A percentile compares a stretch with the other conserved stretches of the same genome.
phyloP scores from a whole-genome alignment of 2,329 filamentous ascomycete genomes.

The Trichoderma endophyticum region DNA sequence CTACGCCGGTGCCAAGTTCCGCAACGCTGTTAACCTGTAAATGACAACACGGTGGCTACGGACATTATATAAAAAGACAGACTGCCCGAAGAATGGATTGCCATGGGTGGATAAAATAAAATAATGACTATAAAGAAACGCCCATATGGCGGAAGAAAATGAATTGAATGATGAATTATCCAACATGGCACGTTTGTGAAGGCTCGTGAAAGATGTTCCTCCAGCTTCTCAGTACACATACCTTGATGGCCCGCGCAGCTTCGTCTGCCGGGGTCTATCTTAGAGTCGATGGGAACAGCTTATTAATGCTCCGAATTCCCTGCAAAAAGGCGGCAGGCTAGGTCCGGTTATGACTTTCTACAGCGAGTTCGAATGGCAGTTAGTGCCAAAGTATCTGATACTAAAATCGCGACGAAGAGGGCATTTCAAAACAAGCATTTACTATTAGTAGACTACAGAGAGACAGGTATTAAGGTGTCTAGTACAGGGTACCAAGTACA shows the following conservation, averaged over 20 bases:
- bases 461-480: neutral
- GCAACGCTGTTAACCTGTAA: constrained; percentile 85
- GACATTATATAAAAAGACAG: neutral
- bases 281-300: neutral
- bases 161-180: constrained; percentile 5
- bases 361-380: neutral
- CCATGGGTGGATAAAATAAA: constrained; percentile 1
- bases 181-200: neutral
- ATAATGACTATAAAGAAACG: constrained; percentile 12
- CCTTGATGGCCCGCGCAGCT: neutral
- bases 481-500: neutral
- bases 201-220: neutral
- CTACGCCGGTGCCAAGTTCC: constrained; percentile 91
- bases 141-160: constrained; percentile 10
- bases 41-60: neutral
- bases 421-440: neutral
- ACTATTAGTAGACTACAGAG: neutral
- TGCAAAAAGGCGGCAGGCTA: neutral
- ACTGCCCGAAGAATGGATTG: neutral
- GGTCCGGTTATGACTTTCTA: neutral
- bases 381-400: neutral
- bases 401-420: neutral
- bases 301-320: neutral
- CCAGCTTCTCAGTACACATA: neutral
- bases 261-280: neutral